Evolutionary conservation across 108 stramenopile species (phyloP).

Genomic region (Cafeteria roenbergensis): DNA sequence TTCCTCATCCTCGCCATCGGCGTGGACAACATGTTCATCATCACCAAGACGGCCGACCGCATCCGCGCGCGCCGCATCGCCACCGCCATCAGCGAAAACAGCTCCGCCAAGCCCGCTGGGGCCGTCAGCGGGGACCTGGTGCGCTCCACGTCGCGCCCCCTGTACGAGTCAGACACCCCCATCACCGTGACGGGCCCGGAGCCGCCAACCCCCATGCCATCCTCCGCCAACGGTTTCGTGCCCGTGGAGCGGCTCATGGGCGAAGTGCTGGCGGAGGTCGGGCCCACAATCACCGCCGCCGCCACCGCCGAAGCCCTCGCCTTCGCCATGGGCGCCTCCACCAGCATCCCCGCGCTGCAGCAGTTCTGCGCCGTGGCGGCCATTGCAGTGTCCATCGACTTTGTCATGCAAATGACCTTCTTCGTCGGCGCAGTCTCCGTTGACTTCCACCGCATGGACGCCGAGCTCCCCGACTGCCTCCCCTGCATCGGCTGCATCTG

Average conservation of each 20-base stretch:
- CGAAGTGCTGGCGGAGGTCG: conserved; percentile 13
- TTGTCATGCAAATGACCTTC: conserved; percentile 31
- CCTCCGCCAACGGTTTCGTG: too few relatives aligned
- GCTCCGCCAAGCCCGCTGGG: too few relatives aligned
- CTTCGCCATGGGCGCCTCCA: conserved; percentile 25
- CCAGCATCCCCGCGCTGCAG: conserved; percentile 30
- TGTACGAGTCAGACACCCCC: too few relatives aligned
- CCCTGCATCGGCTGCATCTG: conserved; percentile 28
- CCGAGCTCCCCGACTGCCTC: conserved; percentile 16
- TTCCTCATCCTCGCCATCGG: conserved; percentile 35
- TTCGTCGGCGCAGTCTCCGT: conserved; percentile 28
- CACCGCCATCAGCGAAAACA: too few relatives aligned
- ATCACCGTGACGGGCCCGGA: too few relatives aligned
- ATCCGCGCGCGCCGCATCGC: background rate
- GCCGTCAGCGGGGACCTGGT: too few relatives aligned
- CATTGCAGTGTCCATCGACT: conserved; percentile 23
- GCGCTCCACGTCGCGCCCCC: too few relatives aligned
- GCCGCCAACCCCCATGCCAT: too few relatives aligned
- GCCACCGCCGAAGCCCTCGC: conserved; percentile 27
- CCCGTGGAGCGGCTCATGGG: too few relatives aligned
- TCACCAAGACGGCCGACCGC: conserved; percentile 31
- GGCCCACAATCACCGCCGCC: conserved; percentile 31
- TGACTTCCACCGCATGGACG: conserved; percentile 17
- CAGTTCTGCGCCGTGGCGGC: conserved; percentile 37
- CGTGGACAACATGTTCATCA: conserved; percentile 38